These are phyloP conservation scores for Pythium sp. DNA, from an alignment of 352 stramenopile genomes.

Conservation along the genomic window DNA sequence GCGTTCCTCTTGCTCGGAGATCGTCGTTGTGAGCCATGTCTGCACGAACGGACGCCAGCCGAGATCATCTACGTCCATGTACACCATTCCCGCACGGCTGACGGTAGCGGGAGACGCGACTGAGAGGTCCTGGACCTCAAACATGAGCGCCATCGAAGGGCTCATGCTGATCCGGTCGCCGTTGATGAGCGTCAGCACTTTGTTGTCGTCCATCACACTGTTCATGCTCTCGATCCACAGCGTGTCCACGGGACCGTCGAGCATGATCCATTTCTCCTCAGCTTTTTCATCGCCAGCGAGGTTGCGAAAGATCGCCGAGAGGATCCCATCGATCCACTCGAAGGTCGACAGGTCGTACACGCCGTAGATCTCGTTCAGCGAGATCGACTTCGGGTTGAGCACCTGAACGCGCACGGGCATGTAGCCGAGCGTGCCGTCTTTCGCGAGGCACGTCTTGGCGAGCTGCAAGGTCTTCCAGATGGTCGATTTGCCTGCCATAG, in stretches of 20 bases:
- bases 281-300: slow-evolving; percentile 71
- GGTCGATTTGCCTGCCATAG: slow-evolving; percentile 88
- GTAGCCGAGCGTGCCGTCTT: slow-evolving; percentile 67
- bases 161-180: slow-evolving; percentile 87
- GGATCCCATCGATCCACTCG: slow-evolving; percentile 85
- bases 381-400: slow-evolving; percentile 89
- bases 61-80: slow-evolving; percentile 88
- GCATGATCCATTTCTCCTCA: slow-evolving; percentile 89
- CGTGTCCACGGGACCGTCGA: slow-evolving; percentile 84
- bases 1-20: slow-evolving; percentile 57
- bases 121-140: slow-evolving; percentile 94
- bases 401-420: slow-evolving; percentile 85
- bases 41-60: slow-evolving; percentile 78
- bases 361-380: slow-evolving; percentile 88
- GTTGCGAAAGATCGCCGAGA: slow-evolving; percentile 80
- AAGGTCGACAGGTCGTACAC: slow-evolving; percentile 87
- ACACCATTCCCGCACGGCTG: slow-evolving; percentile 92
- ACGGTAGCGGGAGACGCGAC: slow-evolving; percentile 94
- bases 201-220: slow-evolving; percentile 89
- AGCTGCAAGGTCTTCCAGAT: slow-evolving; percentile 78
- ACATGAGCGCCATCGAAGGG: slow-evolving; percentile 88
- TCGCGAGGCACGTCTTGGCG: slow-evolving; percentile 74
- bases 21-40: slow-evolving; percentile 70
- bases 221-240: slow-evolving; percentile 92
- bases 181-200: slow-evolving; percentile 85